Conservation (phyloP, 2,329 filamentous ascomycete species). For the Cytospora mali region DNA sequence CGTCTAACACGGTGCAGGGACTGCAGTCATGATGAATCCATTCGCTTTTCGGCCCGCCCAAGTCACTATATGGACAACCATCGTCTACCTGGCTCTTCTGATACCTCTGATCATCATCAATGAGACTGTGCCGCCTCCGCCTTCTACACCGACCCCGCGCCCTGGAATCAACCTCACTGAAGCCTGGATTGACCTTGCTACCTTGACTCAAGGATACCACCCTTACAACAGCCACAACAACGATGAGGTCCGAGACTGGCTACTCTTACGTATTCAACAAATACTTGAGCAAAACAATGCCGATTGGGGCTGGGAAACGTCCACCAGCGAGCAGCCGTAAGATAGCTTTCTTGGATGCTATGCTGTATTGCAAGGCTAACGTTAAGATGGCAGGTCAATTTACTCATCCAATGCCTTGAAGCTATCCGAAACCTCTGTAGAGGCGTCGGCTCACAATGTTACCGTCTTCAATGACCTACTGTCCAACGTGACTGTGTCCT, state of each 20-base stretch:
- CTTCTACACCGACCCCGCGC: constrained; percentile 50
- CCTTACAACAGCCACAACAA: constrained; percentile 88
- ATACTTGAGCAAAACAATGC: constrained; percentile 68
- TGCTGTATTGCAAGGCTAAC: constrained; percentile 2
- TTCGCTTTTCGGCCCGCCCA: constrained; percentile 79
- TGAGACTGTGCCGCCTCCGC: constrained; percentile 71
- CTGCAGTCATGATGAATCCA: constrained; percentile 47
- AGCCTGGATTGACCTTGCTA: constrained; percentile 82
- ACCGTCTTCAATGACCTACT: constrained; percentile 77
- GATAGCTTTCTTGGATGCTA: constrained; percentile 13
- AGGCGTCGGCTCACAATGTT: constrained; percentile 43
- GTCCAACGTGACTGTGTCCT: constrained; percentile 70
- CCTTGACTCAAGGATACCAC: constrained; percentile 75
- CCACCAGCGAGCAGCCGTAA: constrained; percentile 33
- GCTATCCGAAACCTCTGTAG: constrained; percentile 2
- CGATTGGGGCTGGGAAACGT: constrained; percentile 46
- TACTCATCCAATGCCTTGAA: constrained; percentile 4
- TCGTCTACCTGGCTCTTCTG: constrained; percentile 77
- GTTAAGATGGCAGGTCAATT: constrained; percentile 3
- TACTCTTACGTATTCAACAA: constrained; percentile 69
- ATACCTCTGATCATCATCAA: constrained; percentile 74
- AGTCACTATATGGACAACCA: constrained; percentile 77
- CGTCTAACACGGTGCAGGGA: background rate
- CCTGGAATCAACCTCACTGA: constrained; percentile 77
- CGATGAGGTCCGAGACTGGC: constrained; percentile 75